Conservation (phyloP, 129 eudicot species). For the Artemisia annua region DNA sequence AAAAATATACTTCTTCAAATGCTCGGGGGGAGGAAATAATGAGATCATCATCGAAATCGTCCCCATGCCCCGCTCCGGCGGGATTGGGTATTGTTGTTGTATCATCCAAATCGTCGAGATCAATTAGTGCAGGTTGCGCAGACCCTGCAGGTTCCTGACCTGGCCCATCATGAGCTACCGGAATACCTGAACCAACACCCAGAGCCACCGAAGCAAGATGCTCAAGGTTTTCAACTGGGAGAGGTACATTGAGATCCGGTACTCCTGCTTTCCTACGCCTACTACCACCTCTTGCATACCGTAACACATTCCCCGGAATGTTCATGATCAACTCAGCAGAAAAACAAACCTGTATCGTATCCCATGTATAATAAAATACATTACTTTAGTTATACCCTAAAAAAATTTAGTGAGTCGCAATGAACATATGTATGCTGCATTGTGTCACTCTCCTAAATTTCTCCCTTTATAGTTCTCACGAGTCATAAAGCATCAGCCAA, state of each 20-base stretch:
- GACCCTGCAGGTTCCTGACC: constrained; percentile 33
- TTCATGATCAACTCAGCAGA: constrained; percentile 46
- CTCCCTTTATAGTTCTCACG: not conserved
- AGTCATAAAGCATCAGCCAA: not conserved
- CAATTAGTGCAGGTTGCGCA: constrained; percentile 48
- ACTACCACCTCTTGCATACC: constrained; percentile 39
- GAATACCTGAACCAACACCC: constrained; percentile 14
- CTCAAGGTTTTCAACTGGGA: constrained; percentile 43
- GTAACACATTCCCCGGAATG: constrained; percentile 36
- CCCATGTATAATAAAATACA: constrained; percentile 3
- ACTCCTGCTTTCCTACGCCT: constrained; percentile 43
- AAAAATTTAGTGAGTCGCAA: not conserved
- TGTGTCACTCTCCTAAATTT: not conserved
- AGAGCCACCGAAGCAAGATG: constrained; percentile 34
- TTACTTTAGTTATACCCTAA: not conserved
- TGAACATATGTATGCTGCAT: not conserved
- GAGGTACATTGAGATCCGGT: constrained; percentile 61
- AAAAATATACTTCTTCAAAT: constrained; percentile 58
- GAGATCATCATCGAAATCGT: constrained; percentile 75
- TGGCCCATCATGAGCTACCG: constrained; percentile 10
- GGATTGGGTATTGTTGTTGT: too few species aligned
- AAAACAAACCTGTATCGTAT: not conserved
- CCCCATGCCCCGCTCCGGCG: constrained; percentile 11
- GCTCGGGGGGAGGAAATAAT: constrained; percentile 77
- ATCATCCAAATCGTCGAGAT: constrained; percentile 60